These are phyloP conservation scores for Mayamaea pseudoterrestris DNA, from an alignment of 108 stramenopile genomes.

Conservation along the genomic window DNA sequence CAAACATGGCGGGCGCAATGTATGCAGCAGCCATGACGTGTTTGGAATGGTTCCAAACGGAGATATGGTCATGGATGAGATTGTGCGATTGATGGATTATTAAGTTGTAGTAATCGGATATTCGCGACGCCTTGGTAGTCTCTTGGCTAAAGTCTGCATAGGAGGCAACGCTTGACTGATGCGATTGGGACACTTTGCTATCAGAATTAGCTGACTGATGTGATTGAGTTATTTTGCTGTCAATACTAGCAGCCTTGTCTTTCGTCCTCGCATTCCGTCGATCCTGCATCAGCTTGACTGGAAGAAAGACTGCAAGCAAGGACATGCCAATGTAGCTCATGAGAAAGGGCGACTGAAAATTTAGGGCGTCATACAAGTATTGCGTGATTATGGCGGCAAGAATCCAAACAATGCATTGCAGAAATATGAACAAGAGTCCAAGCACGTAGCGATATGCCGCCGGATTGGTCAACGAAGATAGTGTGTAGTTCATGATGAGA, in stretches of 20 bases:
- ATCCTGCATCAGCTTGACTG: conserved; percentile 1
- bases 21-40: conserved; percentile 15
- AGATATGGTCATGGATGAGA: conserved; percentile 2
- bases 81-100: neutral
- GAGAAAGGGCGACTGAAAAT: conserved; percentile 16
- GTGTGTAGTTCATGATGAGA: too few relatives aligned
- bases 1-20: conserved; percentile 18
- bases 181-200: neutral
- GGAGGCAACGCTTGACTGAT: conserved; percentile 4
- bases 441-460: too few relatives aligned
- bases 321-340: conserved; percentile 21
- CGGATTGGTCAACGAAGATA: too few relatives aligned
- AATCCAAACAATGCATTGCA: conserved; percentile 75
- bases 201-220: neutral
- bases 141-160: conserved; percentile 2
- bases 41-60: conserved; percentile 13
- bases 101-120: conserved; percentile 1
- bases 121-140: neutral
- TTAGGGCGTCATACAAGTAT: conserved; percentile 7
- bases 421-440: conserved; percentile 69
- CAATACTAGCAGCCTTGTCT: neutral
- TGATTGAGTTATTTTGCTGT: neutral
- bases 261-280: neutral
- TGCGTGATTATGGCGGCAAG: conserved; percentile 25
- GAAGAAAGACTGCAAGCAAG: conserved; percentile 6